Percentiles rank a stretch among this genome's conserved stretches.
These are phyloP conservation scores for Achaetomiella virescens DNA, from an alignment of 495 filamentous ascomycete species.

Conservation along the genomic window DNA sequence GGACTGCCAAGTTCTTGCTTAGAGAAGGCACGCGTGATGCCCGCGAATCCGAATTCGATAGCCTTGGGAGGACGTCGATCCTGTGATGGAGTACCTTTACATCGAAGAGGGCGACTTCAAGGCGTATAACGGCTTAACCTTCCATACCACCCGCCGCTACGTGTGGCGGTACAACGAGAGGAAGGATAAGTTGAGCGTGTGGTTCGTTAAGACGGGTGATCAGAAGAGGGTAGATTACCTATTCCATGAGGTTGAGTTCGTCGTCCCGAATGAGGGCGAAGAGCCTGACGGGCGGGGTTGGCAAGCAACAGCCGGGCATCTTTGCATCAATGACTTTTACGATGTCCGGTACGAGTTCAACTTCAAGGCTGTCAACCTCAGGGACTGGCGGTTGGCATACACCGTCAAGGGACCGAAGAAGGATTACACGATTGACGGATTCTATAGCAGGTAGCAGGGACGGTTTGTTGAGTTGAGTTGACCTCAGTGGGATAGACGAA, in stretches of 20 bases:
- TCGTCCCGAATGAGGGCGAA: slow-evolving; percentile 13
- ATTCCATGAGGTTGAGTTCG: slow-evolving; percentile 54
- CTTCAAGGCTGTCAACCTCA: slow-evolving; percentile 49
- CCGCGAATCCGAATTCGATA: slow-evolving; percentile 33
- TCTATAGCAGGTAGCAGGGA: slow-evolving; percentile 33
- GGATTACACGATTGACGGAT: slow-evolving; percentile 54
- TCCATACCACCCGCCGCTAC: slow-evolving; percentile 47
- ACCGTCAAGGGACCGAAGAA: slow-evolving; percentile 61
- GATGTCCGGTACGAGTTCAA: slow-evolving; percentile 54
- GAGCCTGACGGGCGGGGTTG: slow-evolving; percentile 33
- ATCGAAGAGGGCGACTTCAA: slow-evolving; percentile 56
- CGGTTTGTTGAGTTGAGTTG: neutral
- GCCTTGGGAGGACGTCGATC: slow-evolving; percentile 26
- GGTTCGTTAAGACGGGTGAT: slow-evolving; percentile 59
- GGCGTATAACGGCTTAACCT: slow-evolving; percentile 40
- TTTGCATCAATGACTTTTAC: slow-evolving; percentile 61
- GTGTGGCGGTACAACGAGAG: slow-evolving; percentile 53
- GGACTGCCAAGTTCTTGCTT: slow-evolving; percentile 58
- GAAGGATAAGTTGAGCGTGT: slow-evolving; percentile 53
- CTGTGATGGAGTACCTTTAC: slow-evolving; percentile 60
- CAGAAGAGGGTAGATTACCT: slow-evolving; percentile 54
- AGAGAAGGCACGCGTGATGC: slow-evolving; percentile 45
- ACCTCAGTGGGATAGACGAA: no score
- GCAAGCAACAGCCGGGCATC: slow-evolving; percentile 53
- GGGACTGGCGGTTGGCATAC: slow-evolving; percentile 52